These are phyloP conservation scores for Arbutus unedo DNA, from an alignment of 148 eudicot genomes.

Conservation along the genomic window DNA sequence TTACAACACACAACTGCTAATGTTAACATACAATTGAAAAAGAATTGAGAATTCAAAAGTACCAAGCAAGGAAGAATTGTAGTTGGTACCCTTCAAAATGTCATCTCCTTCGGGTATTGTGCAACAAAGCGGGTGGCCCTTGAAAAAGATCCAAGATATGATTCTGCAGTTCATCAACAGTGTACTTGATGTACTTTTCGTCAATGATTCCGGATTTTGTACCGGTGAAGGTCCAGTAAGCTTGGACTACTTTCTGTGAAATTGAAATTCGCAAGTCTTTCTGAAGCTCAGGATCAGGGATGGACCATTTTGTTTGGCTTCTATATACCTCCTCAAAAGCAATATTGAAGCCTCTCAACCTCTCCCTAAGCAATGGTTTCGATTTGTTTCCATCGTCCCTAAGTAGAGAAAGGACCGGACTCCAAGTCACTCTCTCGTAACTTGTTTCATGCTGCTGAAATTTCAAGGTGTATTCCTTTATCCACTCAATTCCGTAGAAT, in stretches of 20 bases:
- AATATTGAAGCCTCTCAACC: constrained; percentile 42
- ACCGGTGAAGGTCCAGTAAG: constrained; percentile 53
- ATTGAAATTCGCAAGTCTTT: constrained; percentile 57
- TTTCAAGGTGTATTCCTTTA: constrained; percentile 32
- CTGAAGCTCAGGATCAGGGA: constrained; percentile 54
- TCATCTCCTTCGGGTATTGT: constrained; percentile 8
- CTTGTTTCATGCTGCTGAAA: constrained; percentile 59
- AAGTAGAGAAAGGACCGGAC: constrained; percentile 40
- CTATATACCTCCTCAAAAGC: constrained; percentile 66
- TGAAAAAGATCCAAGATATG: constrained; percentile 58
- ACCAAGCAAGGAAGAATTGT: constrained; percentile 9
- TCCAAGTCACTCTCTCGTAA: constrained; percentile 69
- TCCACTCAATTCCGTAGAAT: constrained; percentile 65
- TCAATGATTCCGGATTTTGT: constrained; percentile 28
- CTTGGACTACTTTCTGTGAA: constrained; percentile 52
- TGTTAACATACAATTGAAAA: background rate
- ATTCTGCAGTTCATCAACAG: constrained; percentile 53
- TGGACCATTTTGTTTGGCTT: constrained; percentile 58
- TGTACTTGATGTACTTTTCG: constrained; percentile 65
- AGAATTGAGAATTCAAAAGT: background rate
- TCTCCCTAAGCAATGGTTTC: constrained; percentile 42
- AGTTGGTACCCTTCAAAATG: background rate
- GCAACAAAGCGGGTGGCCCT: constrained; percentile 52
- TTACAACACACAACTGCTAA: background rate
- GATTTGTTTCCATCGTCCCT: constrained; percentile 44